Evolutionary conservation across 164 flowering plant species (phyloP), one percentile per base, ranked within the genome.

Genomic region (Vitis rupestris): DNA sequence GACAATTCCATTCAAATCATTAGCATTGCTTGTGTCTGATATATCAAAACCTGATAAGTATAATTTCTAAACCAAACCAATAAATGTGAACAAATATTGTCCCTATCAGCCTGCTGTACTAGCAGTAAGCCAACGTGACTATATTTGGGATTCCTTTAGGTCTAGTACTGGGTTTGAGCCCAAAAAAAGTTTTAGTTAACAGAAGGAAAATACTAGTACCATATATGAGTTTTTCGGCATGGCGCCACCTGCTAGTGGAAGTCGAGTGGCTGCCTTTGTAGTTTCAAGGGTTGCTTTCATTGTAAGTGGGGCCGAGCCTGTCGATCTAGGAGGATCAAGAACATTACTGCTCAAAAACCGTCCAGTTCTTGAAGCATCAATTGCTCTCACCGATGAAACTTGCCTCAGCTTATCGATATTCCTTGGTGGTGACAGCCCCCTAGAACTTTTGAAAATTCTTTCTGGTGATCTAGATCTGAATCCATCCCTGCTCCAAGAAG

Each of bases 381-480:
- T 63, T 61, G 63, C 52, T 65, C 80, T 76, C 48, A 47, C 27
- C 14, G 73, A 6, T 27, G 76, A 58, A 49, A 64, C 79, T 50
- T 63, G 69, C 44, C 51, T 69, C 57, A 72, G 14, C 16, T 59
- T 64, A 70, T 31, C 67, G n/a, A 58, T 50, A 71, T 27, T 62
- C 71, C 74, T 79, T 31, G 76, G 71, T 44, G 84, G 71, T 31
- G 80, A 77, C 6, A 69, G 7, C 8, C 56, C 72, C 31, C 66
- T 64, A 47, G 68, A 76, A 63, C 27, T 50, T 27, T 31, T 65
- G 14, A 53, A 23, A 23, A 30, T 23, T 63, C 75, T 70, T 50
- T 70, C 75, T 9, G 81, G 81, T 50, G 82, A 76, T 66, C 77
- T 73, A 60, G 60, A 29, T 69, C 75, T 74, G 13, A 59, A 52